These are phyloP conservation scores for Naegleria fowleri DNA, from an alignment of 208 protist genomes.

Conservation along the genomic window DNA sequence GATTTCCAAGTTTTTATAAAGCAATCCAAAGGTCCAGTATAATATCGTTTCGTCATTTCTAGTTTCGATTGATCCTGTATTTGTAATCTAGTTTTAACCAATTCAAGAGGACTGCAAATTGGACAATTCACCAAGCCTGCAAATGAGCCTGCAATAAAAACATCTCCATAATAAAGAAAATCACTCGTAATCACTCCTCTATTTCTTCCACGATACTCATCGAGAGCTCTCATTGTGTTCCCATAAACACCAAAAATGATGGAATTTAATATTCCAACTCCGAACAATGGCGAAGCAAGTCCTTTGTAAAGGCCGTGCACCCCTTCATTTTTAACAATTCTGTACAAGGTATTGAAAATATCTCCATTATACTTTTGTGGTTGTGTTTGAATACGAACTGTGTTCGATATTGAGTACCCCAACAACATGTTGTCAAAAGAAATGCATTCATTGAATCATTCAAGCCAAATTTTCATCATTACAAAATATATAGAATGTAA, in stretches of 20 bases:
- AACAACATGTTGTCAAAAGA: neutral
- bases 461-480: no score
- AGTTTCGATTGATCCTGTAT: neutral
- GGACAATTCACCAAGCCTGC: conserved; percentile 29
- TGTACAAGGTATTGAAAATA: neutral
- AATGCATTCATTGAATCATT: neutral
- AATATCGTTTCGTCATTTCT: neutral
- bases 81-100: conserved; percentile 32
- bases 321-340: neutral
- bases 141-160: conserved; percentile 29
- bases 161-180: neutral
- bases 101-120: conserved; percentile 28
- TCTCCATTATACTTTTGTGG: neutral
- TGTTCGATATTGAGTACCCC: neutral
- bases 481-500: no score
- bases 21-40: conserved; percentile 31
- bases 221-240: conserved; percentile 24
- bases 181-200: neutral
- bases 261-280: conserved; percentile 30
- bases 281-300: conserved; percentile 27
- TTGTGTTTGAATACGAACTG: conserved; percentile 12
- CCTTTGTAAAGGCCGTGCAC: conserved; percentile 33
- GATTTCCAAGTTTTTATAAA: conserved; percentile 2
- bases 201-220: neutral
- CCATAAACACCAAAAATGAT: conserved; percentile 40